phyloP scores from a whole-genome alignment of 805 yeast genomes.

The Torulaspora quercuum region DNA sequence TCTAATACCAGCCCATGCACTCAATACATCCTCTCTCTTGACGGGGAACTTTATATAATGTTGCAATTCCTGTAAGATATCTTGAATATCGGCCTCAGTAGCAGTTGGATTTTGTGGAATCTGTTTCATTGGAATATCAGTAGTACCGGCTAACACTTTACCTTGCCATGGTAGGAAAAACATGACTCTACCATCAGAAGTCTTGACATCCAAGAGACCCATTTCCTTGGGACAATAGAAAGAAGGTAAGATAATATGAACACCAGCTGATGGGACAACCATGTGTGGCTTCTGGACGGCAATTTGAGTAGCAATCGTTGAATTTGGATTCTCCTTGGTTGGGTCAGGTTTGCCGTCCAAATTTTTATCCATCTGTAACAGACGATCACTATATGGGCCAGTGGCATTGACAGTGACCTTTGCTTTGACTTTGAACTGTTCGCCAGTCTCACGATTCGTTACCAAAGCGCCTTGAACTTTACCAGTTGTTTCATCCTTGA shows the following conservation, averaged over 20 bases:
- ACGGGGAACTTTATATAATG: conserved; percentile 87
- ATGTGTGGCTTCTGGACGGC: conserved; percentile 53
- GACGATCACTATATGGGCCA: conserved; percentile 84
- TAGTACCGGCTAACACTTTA: conserved; percentile 92
- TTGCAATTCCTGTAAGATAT: conserved; percentile 81
- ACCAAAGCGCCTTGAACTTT: conserved; percentile 75
- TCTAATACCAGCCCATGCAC: conserved; percentile 97
- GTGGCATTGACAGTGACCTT: conserved; percentile 86
- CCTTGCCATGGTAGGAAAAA: conserved; percentile 98
- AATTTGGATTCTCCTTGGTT: conserved; percentile 24
- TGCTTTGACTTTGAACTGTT: conserved; percentile 58
- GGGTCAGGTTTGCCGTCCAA: conserved; percentile 61
- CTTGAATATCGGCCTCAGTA: conserved; percentile 81
- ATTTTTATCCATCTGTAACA: conserved; percentile 82
- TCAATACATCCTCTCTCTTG: conserved; percentile 81
- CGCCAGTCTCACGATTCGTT: conserved; percentile 64
- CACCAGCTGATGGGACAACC: conserved; percentile 95
- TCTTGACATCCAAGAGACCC: conserved; percentile 88
- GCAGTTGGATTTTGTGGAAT: conserved; percentile 79
- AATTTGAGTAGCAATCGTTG: conserved; percentile 31
- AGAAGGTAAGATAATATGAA: conserved; percentile 87
- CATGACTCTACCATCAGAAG: conserved; percentile 94
- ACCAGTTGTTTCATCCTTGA: conserved; percentile 57
- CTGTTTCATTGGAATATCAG: conserved; percentile 77
- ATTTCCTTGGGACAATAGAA: conserved; percentile 82